Evolutionary conservation across 2,329 filamentous ascomycete species (phyloP), one percentile per base, ranked within the genome.

Genomic region (Thielaviopsis musarum): DNA sequence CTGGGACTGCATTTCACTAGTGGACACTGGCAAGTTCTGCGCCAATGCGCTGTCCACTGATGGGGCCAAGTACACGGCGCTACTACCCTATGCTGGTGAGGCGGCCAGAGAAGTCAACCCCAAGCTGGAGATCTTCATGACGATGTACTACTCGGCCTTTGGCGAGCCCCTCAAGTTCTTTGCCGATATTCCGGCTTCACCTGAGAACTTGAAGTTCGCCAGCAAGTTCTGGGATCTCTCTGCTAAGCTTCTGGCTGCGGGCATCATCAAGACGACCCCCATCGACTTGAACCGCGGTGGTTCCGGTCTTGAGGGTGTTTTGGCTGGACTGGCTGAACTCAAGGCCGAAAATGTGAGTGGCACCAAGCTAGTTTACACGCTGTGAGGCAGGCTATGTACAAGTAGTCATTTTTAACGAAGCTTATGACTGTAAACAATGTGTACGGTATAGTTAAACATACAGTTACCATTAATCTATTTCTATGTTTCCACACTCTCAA

Each of bases 291-390:
- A 70, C 30, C 62, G 64, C 12, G 65, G 66, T 3, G 66, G 66
- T 0, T 57, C 28, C 3, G 70, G 71, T 1, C 61, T 73, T 1
- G 65, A 70, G 61, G 70, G 70, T 1, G 66, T 72, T n/a, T 41
- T 73, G 19, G 60, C 64, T 12, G 70, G 70, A 1, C 52, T 73
- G n/a, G 64, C 70, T 17, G 66, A 69, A 59, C 59, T 72, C 60
- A 64, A 63, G 52, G 64, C 67, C 4, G 67, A 66, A 0, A 66
- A 68, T 64, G 67, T 75, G 26, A 74, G 72, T 58, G 74, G 69
- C 7, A 68, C 69, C 21, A 77, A 76, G 68, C 65, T 77, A 56
- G 74, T 77, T 1, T 75, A 74, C 63, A 73, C 70, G 57, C 26
- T 73, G 62, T 59, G 53, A 59, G 22, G 26, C 6, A n/a, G 26